phyloP scores from a whole-genome alignment of 2,329 filamentous ascomycete species.

The Cladosporium sp. region DNA sequence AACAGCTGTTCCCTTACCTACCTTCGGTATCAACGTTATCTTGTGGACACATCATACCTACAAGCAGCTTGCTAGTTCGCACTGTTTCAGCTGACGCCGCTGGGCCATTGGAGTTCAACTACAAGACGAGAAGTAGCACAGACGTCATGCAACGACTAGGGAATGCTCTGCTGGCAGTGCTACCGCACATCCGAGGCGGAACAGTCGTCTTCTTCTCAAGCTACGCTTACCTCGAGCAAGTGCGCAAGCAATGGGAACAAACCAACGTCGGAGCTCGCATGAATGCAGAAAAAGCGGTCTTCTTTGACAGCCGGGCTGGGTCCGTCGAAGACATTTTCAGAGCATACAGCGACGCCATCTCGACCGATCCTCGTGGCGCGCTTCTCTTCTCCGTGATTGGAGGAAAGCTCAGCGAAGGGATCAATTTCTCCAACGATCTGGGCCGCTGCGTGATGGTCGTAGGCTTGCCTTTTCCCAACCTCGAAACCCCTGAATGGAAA shows the following conservation, averaged over 20 bases:
- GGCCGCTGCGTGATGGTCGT: conserved; percentile 89
- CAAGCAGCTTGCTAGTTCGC: conserved; percentile 74
- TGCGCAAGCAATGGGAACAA: conserved; percentile 45
- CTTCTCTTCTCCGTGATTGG: conserved; percentile 87
- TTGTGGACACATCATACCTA: conserved; percentile 90
- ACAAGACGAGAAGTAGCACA: conserved; percentile 66
- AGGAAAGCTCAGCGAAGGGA: conserved; percentile 93
- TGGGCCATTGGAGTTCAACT: conserved; percentile 79
- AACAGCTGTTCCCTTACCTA: conserved; percentile 79
- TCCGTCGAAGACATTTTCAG: conserved; percentile 66
- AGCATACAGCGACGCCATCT: conserved; percentile 67
- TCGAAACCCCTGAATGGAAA: conserved; percentile 85
- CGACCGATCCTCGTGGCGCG: conserved; percentile 53
- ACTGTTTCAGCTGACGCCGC: conserved; percentile 53
- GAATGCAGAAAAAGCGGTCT: conserved; percentile 38
- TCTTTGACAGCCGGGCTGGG: conserved; percentile 52
- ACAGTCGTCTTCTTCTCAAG: conserved; percentile 95
- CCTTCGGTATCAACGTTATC: conserved; percentile 71
- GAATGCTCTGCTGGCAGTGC: conserved; percentile 65
- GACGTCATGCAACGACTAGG: conserved; percentile 69
- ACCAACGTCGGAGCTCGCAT: conserved; percentile 25
- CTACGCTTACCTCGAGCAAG: conserved; percentile 81
- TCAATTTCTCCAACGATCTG: conserved; percentile 92
- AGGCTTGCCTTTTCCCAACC: conserved; percentile 88
- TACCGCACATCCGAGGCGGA: conserved; percentile 74